Conservation (phyloP, 2,329 filamentous ascomycete genomes). For the Verticillium klebahnii region DNA sequence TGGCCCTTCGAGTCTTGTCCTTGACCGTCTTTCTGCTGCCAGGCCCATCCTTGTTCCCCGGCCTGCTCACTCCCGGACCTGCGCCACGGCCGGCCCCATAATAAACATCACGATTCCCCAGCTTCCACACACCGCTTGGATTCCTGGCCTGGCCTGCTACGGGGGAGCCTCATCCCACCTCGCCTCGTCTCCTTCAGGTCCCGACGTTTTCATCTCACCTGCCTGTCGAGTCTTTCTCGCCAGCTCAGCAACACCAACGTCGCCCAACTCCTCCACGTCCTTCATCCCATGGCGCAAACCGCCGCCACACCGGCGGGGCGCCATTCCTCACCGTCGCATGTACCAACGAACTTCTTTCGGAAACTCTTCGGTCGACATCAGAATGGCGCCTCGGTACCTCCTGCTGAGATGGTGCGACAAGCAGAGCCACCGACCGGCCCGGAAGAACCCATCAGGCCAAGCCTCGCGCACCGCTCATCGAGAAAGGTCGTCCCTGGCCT, state of each 20-base stretch:
- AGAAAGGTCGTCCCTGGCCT: slow-evolving; percentile 72
- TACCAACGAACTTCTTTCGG: slow-evolving; percentile 10
- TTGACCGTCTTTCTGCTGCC: slow-evolving; percentile 14
- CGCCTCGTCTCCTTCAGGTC: background rate
- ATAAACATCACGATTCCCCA: slow-evolving; percentile 9
- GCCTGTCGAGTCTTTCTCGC: background rate
- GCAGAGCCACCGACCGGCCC: slow-evolving; percentile 15
- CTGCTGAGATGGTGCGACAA: slow-evolving; percentile 1
- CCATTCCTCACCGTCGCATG: slow-evolving; percentile 3
- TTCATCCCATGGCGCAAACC: slow-evolving; percentile 9
- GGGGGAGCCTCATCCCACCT: background rate
- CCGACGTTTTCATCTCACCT: background rate
- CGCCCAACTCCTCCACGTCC: background rate
- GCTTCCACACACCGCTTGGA: slow-evolving; percentile 2
- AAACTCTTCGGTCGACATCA: slow-evolving; percentile 13
- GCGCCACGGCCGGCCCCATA: slow-evolving; percentile 10
- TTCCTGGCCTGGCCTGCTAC: background rate
- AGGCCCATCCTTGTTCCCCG: slow-evolving; percentile 13
- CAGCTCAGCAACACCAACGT: slow-evolving; percentile 1
- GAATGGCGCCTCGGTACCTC: slow-evolving; percentile 1
- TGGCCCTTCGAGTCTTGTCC: slow-evolving; percentile 3
- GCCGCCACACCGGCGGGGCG: slow-evolving; percentile 6
- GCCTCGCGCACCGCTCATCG: slow-evolving; percentile 36
- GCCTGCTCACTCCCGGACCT: slow-evolving; percentile 9
- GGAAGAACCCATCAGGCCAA: slow-evolving; percentile 28